Conservation (phyloP, 768 basidiomycete genomes). For the Lactarius vividus region DNA sequence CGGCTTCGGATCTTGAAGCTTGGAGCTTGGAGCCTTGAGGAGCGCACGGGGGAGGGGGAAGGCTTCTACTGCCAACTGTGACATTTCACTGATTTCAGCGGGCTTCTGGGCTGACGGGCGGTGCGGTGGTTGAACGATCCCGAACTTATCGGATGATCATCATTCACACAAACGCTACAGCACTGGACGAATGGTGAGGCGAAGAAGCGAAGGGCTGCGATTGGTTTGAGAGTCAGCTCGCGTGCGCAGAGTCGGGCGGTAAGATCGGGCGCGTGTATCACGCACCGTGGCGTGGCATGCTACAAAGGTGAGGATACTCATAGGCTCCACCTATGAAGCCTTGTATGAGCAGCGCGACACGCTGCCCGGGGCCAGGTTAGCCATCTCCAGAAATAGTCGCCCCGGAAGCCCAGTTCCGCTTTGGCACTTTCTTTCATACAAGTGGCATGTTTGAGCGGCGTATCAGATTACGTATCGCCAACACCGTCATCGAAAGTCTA, state of each 20-base stretch:
- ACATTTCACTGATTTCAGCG: background rate
- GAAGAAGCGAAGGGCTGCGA: background rate
- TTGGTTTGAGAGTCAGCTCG: background rate
- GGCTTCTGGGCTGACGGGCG: background rate
- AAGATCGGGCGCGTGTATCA: background rate
- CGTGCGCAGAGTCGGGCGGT: background rate
- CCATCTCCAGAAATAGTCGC: background rate
- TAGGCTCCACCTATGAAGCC: background rate
- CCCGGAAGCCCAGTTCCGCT: background rate
- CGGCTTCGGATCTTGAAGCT: background rate
- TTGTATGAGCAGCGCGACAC: background rate
- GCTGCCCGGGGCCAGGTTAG: background rate
- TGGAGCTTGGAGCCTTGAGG: background rate
- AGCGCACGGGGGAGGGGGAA: background rate
- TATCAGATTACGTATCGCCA: background rate
- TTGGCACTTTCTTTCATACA: background rate
- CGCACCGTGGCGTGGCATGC: conserved; percentile 1
- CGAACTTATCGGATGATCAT: background rate
- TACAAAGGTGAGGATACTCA: background rate
- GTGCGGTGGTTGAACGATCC: background rate
- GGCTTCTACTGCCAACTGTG: background rate
- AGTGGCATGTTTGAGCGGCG: background rate
- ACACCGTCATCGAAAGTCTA: too few species aligned
- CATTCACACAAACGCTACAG: background rate
- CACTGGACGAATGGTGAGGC: background rate